A percentile compares a stretch with the other conserved stretches of the same genome.
Evolutionary conservation across 1,284 basidiomycete genomes (phyloP).

Genomic region (Paramarasmius palmivorus): DNA sequence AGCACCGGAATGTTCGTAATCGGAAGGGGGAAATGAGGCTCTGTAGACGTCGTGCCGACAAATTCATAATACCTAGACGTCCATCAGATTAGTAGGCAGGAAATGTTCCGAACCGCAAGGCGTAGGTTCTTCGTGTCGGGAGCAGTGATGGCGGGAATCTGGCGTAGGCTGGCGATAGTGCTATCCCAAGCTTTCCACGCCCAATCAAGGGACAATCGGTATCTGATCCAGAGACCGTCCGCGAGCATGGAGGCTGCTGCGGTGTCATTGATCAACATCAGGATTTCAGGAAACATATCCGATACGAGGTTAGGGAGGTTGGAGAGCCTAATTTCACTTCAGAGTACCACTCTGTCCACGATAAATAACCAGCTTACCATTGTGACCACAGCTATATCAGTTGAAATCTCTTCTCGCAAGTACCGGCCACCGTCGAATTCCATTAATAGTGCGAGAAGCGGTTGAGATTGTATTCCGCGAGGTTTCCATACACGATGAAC

Average conservation of each 20-base stretch:
- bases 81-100: conserved; percentile 59
- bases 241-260: conserved; percentile 65
- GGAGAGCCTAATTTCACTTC: conserved; percentile 38
- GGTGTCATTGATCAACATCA: conserved; percentile 57
- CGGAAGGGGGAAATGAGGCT: conserved; percentile 62
- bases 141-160: conserved; percentile 56
- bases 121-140: conserved; percentile 46
- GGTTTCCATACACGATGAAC: conserved; percentile 64
- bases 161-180: conserved; percentile 66
- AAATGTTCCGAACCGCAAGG: conserved; percentile 66
- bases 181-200: conserved; percentile 81
- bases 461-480: conserved; percentile 61
- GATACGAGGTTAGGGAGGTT: conserved; percentile 55
- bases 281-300: conserved; percentile 63
- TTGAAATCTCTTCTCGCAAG: conserved; percentile 59
- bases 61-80: conserved; percentile 66
- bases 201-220: conserved; percentile 69
- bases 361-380: conserved; percentile 44
- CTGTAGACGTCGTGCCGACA: conserved; percentile 66
- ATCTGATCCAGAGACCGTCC: conserved; percentile 77
- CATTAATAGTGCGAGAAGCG: conserved; percentile 58
- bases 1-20: conserved; percentile 64
- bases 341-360: background rate
- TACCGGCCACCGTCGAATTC: conserved; percentile 63
- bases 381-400: conserved; percentile 59